A percentile compares a stretch with the other conserved stretches of the same genome.
Conservation (phyloP, 257 asterid species). For the Solanum sejunctum region DNA sequence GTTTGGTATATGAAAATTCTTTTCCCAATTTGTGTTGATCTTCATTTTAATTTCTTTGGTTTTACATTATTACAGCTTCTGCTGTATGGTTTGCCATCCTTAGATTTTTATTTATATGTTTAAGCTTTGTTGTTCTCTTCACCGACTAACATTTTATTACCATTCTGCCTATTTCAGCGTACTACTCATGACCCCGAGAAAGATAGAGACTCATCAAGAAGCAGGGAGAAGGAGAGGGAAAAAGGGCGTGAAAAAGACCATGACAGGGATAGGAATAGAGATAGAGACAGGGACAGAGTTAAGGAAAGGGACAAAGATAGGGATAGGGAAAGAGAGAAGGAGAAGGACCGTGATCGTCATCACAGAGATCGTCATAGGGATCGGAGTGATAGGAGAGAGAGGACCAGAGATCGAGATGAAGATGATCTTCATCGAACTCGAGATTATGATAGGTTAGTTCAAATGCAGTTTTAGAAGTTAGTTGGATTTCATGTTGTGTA, state of each 20-base stretch:
- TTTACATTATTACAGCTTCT: neutral
- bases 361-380: constrained; percentile 67
- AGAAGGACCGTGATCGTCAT: constrained; percentile 51
- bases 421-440: constrained; percentile 51
- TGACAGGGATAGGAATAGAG: constrained; percentile 20
- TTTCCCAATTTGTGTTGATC: neutral
- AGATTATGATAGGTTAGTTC: constrained; percentile 58
- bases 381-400: constrained; percentile 55
- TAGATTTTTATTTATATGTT: neutral
- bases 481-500: neutral
- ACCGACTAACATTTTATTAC: neutral
- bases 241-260: constrained; percentile 19
- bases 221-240: constrained; percentile 23
- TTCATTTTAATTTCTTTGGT: neutral
- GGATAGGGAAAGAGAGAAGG: constrained; percentile 43
- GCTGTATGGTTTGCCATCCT: neutral
- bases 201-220: constrained; percentile 43
- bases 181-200: constrained; percentile 37
- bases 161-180: constrained; percentile 23
- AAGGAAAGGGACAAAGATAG: constrained; percentile 27
- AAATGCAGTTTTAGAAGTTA: neutral
- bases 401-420: constrained; percentile 60
- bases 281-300: constrained; percentile 16
- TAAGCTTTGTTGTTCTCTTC: neutral
- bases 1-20: neutral